Base-by-base conservation (phyloP, 1,139 yeast genomes). In the Pichia sp. region DNA sequence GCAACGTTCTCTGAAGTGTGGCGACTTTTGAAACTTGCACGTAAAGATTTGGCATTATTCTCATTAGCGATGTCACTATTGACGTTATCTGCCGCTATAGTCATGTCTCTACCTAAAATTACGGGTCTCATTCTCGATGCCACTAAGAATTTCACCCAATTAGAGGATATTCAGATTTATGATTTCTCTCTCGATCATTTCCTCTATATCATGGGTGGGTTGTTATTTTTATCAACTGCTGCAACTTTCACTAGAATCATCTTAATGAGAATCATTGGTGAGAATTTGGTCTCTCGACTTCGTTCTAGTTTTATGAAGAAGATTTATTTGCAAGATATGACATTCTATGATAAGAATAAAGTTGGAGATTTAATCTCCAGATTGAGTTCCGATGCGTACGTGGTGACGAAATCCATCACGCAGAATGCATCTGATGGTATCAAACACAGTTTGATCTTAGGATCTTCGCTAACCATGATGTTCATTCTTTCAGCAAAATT, bases 341-440 rank as follows among this genome's bases (percentile, higher is more conserved):
- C 84, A 56, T 91, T 91, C 55, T 91, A 84, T 54, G 97, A 91
- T 54, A 78, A 83, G 15, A 88, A 93, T 43, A 80, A 91, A 53
- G 94, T 88, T 1, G 98, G 97, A 29, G 98, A 91, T 56, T 67
- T 91, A 53, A 86, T 91, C 33, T 85, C 96, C 6, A 66, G 97
- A 43, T 64, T 91, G 27, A 78, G 94, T 18, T 77, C 85, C 29
- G 98, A 91, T 56, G 88, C 96, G 1, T 88, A 83, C 53, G 81
- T 91, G 30, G 95, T 91, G 13, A 77, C 95, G 8, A 73, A 84
- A 47, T 78, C 95, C 1, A 72, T 91, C 47, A 86, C 96, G 29
- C 93, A 85, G 42, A 87, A 87, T 55, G 73, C 91, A 28, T 82
- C 94, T 31, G 97, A 91, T 57, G 98, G 97, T 19, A 74, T 84